Conservation (phyloP, 805 yeast genomes). For the Geotrichum ghanense region DNA sequence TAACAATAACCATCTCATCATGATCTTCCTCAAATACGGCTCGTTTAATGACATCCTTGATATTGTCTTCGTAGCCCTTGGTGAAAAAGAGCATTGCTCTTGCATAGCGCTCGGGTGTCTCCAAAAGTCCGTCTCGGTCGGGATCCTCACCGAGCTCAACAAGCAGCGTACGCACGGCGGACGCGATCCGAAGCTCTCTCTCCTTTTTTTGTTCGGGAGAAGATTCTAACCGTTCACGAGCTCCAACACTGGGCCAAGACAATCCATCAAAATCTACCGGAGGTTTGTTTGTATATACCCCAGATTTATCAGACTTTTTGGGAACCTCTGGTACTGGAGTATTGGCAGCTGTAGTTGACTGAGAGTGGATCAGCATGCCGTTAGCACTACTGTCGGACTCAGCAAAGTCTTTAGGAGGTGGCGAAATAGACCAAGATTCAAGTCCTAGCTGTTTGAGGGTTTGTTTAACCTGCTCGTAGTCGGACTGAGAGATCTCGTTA, state of each 20-base stretch:
- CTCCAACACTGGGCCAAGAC: constrained; percentile 89
- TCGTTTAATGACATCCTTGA: constrained; percentile 80
- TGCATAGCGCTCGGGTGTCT: constrained; percentile 94
- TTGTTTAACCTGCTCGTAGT: constrained; percentile 1
- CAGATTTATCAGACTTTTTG: neutral
- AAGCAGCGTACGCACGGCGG: constrained; percentile 62
- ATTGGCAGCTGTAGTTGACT: neutral
- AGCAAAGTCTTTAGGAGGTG: neutral
- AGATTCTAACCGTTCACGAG: constrained; percentile 64
- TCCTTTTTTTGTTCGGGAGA: constrained; percentile 50
- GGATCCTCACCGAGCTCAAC: constrained; percentile 87
- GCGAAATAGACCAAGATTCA: neutral
- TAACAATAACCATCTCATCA: constrained; percentile 97
- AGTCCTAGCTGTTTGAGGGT: neutral
- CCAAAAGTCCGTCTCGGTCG: constrained; percentile 75
- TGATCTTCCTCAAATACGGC: constrained; percentile 98
- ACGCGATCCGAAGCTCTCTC: constrained; percentile 69
- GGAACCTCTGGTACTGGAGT: neutral
- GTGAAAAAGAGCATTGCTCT: constrained; percentile 93
- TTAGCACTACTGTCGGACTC: neutral
- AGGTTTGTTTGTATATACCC: constrained; percentile 54
- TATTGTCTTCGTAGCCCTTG: constrained; percentile 91
- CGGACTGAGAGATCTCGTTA: neutral
- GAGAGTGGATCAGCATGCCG: neutral
- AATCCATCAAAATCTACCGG: constrained; percentile 85